Conservation (phyloP, 306 rosid genomes). For the Rosa multiflora region DNA sequence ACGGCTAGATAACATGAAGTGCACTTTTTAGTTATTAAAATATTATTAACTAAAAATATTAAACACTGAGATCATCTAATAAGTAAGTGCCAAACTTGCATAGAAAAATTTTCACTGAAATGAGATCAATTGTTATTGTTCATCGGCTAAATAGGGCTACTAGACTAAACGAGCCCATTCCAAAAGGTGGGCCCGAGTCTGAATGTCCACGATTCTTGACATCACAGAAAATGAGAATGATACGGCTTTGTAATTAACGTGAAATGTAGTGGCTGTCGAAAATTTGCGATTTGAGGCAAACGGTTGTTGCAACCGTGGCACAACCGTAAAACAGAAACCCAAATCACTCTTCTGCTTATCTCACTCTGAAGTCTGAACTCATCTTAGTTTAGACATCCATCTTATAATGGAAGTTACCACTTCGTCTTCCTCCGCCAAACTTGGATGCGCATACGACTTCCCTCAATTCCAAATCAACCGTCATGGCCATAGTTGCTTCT, state of each 20-base stretch:
- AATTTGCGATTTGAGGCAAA: not conserved
- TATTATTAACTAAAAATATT: too few relatives aligned
- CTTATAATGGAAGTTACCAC: constrained; percentile 51
- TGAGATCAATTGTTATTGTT: too few relatives aligned
- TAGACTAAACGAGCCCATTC: too few relatives aligned
- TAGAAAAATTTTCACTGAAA: too few relatives aligned
- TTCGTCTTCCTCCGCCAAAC: constrained; percentile 23
- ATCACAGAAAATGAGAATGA: not conserved
- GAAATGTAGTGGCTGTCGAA: not conserved
- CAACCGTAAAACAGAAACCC: constrained; percentile 20
- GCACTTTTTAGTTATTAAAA: too few relatives aligned
- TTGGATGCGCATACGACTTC: constrained; percentile 13
- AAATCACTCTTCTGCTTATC: not conserved
- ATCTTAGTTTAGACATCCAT: not conserved
- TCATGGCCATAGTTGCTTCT: constrained; percentile 1
- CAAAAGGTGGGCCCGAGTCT: too few relatives aligned
- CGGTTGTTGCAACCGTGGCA: constrained; percentile 40
- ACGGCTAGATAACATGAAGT: too few relatives aligned
- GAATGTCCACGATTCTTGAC: not conserved
- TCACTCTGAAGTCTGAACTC: not conserved
- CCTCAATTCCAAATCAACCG: constrained; percentile 11
- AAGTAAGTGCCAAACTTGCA: too few relatives aligned
- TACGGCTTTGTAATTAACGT: not conserved
- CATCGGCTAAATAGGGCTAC: too few relatives aligned
- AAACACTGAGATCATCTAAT: too few relatives aligned